A percentile compares a stretch with the other conserved stretches of the same genome.
phyloP scores from a whole-genome alignment of 108 stramenopile species.

The Epithemia pelagica region DNA sequence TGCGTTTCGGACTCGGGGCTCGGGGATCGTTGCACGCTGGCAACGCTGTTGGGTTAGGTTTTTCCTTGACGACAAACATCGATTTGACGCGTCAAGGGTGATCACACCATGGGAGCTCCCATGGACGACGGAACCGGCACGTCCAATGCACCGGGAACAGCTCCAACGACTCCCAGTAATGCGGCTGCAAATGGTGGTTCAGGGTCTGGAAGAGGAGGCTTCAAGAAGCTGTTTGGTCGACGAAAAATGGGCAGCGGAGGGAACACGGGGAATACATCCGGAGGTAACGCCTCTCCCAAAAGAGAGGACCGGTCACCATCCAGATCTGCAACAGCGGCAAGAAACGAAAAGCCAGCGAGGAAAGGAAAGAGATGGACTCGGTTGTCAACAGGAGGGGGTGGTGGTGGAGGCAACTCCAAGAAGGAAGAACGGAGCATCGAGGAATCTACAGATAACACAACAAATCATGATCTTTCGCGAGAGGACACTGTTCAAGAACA shows the following conservation, averaged over 20 bases:
- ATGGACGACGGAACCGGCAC: not conserved
- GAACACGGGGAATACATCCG: not conserved
- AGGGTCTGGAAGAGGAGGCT: not conserved
- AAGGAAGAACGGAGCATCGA: not conserved
- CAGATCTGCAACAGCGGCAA: not conserved
- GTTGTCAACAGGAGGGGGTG: not conserved
- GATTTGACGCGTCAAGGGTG: no score
- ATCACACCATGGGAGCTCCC: not conserved
- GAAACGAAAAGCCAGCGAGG: not conserved
- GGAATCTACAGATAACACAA: not conserved
- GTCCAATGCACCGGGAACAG: not conserved
- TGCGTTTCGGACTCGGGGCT: no score
- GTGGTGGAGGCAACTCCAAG: not conserved
- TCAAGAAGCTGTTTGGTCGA: conserved; percentile 3
- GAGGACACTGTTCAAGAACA: not conserved
- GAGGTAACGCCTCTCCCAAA: not conserved
- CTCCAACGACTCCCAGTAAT: not conserved
- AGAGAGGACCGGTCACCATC: not conserved
- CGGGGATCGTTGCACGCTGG: no score
- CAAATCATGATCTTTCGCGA: not conserved
- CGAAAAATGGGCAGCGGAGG: not conserved
- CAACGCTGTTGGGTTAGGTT: no score
- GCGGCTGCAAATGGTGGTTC: not conserved
- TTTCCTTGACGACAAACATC: no score
- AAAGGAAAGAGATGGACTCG: not conserved